Base-by-base conservation (phyloP, 1,139 yeast genomes). In the Blastobotrys arbuscula region DNA sequence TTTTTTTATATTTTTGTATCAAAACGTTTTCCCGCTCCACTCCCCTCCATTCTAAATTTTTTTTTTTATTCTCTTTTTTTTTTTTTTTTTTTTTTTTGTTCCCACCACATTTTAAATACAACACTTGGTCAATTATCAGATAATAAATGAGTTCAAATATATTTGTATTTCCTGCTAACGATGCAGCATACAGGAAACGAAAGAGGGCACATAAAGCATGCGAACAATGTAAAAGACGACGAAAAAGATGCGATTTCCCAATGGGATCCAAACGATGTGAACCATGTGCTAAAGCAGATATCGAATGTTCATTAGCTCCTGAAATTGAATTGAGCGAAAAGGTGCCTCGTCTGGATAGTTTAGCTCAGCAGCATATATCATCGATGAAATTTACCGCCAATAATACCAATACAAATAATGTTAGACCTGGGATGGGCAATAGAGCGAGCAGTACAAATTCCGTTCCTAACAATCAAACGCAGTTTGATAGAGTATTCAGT, bases 121-220 rank as follows among this genome's bases (percentile, higher is more conserved):
- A 18, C 24, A 18, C 31, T 28, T 28, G 12, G 12, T 28, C 13
- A n/a, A n/a, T n/a, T n/a, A n/a, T n/a, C n/a, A n/a, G 8, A 18
- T 9, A 21, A 19, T n/a, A 24, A 21, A 39, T 26, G 33, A 35
- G 20, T 18, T 24, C 33, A 13, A 26, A 23, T 13, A 77, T 76
- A 12, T 73, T 71, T 61, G 82, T 77, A 44, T 78, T 78, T 54
- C 82, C 82, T 2, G 82, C 82, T n/a, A 77, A 78, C 59, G 72
- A 78, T 60, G 70, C 72, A 35, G 77, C 70, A 58, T 78, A 77
- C 59, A 73, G 77, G 50, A 72, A 75, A 36, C 67, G 82, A 39
- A 77, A 77, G 57, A 64, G 82, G 21, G 75, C 79, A 1, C 77
- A 75, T 59, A 72, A 73, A 56, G 78, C 81, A 51, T 77, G 82